Evolutionary conservation across 1,139 yeast genomes (phyloP).

Genomic region (Suhomyces ambrosiae): DNA sequence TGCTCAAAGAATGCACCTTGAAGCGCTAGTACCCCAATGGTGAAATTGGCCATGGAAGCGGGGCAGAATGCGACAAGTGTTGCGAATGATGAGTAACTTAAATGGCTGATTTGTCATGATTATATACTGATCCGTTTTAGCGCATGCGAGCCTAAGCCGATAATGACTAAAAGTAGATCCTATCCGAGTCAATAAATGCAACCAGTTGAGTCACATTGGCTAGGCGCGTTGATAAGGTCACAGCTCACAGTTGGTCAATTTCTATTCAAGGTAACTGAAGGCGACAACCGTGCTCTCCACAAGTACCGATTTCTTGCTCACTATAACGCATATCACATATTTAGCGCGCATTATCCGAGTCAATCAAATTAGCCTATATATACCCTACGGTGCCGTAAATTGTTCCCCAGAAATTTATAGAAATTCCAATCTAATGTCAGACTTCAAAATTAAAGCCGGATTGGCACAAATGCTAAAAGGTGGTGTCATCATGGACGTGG

Average conservation of each 20-base stretch:
- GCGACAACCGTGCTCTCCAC: no score
- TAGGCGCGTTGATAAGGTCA: no score
- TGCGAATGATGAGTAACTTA: no score
- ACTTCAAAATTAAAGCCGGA: constrained; percentile 73
- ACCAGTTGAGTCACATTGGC: no score
- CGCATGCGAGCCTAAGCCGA: neutral
- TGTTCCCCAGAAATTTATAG: no score
- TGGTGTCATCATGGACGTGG: constrained; percentile 58
- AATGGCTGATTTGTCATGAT: neutral
- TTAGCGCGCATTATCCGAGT: constrained; percentile 1
- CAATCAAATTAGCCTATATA: neutral
- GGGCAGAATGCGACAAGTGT: no score
- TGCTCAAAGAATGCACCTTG: constrained; percentile 85
- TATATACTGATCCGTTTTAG: neutral
- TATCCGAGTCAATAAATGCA: no score
- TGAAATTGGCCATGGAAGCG: constrained; percentile 5
- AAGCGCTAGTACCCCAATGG: constrained; percentile 70
- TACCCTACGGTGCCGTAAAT: neutral
- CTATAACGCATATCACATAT: neutral
- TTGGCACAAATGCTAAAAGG: constrained; percentile 89
- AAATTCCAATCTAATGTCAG: no score
- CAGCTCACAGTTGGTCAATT: no score
- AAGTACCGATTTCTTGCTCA: no score
- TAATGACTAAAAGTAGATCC: no score
- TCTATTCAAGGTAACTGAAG: no score